These are phyloP conservation scores for Monosporozyma servazzii DNA, from an alignment of 805 yeast species.

Conservation along the genomic window DNA sequence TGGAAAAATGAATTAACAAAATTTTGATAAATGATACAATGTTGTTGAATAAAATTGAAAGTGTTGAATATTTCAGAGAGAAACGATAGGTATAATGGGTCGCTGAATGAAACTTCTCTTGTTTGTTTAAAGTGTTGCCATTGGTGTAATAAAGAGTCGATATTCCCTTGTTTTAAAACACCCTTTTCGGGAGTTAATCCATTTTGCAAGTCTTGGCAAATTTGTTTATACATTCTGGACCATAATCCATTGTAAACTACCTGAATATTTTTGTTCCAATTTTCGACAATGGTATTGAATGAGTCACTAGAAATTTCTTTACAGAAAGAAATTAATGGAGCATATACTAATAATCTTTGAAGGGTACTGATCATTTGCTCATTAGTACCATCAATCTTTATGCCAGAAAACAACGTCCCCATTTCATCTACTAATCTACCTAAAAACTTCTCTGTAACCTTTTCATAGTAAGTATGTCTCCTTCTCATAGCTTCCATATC, in stretches of 20 bases:
- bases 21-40: slow-evolving; percentile 39
- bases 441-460: slow-evolving; percentile 43
- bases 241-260: slow-evolving; percentile 29
- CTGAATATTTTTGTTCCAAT: slow-evolving; percentile 33
- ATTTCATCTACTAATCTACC: slow-evolving; percentile 38
- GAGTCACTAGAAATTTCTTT: slow-evolving; percentile 45
- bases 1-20: slow-evolving; percentile 39
- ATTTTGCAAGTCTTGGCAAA: slow-evolving; percentile 3
- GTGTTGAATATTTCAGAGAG: slow-evolving; percentile 9
- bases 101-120: slow-evolving; percentile 8
- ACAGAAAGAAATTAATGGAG: slow-evolving; percentile 47
- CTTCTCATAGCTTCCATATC: slow-evolving; percentile 67
- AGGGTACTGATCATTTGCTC: slow-evolving; percentile 27
- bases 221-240: slow-evolving; percentile 8
- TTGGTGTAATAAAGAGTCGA: slow-evolving; percentile 7
- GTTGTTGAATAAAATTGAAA: slow-evolving; percentile 16
- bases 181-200: slow-evolving; percentile 4
- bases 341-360: slow-evolving; percentile 35
- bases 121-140: slow-evolving; percentile 14
- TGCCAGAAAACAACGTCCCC: slow-evolving; percentile 34
- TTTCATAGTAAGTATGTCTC: slow-evolving; percentile 51
- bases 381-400: slow-evolving; percentile 26
- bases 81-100: slow-evolving; percentile 4
- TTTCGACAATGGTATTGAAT: slow-evolving; percentile 35
- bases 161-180: slow-evolving; percentile 7